Base-by-base conservation (phyloP, 2,329 filamentous ascomycete species). In the Colletotrichum tofieldiae region DNA sequence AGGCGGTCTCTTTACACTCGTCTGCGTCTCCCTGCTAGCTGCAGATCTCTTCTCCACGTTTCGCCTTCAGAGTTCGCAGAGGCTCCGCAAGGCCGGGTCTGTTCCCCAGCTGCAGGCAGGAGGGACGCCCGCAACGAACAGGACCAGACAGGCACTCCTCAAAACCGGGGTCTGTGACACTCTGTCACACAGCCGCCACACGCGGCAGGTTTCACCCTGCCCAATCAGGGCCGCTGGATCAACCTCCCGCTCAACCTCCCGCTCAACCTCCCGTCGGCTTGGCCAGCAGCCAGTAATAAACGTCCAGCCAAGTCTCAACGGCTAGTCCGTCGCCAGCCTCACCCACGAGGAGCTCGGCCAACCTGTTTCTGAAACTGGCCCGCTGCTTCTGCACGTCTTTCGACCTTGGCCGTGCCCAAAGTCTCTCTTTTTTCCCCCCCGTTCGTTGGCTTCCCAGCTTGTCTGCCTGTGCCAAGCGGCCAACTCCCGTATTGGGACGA, bases 161-260 rank as follows among this genome's bases (percentile, higher is more conserved):
- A 65, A 72, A 72, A 71, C 73, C 37, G 63, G 73, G 71, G 71
- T 65, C 73, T 74, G 73, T 65, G 73, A 73, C 73, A 73, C 23
- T 63, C 45, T 73, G 65, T 74, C 73, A 73, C 71, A 74, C 73
- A 58, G 58, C 67, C 73, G 65, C 65, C 72, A 64, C 62, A 65
- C 63, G 67, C 62, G 52, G 54, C 71, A 71, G 73, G 73, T 74
- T 74, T 74, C 73, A 73, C 32, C 45, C 51, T 41, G 52, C 32
- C 49, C 70, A 29, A 41, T 55, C 55, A 5, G 70, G 56, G 32
- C 35, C 23, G 26, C n/a, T 26, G 37, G 26, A n/a, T 47, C 45
- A 58, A 64, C 43, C 37, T 56, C 39, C 2, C 35, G 12, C 20
- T 37, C 58, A 23, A 41, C 35, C 37, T 62, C 20, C 43, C 23